These are phyloP conservation scores for Saussurea involucrata DNA, from an alignment of 129 eudicot species.

Conservation along the genomic window DNA sequence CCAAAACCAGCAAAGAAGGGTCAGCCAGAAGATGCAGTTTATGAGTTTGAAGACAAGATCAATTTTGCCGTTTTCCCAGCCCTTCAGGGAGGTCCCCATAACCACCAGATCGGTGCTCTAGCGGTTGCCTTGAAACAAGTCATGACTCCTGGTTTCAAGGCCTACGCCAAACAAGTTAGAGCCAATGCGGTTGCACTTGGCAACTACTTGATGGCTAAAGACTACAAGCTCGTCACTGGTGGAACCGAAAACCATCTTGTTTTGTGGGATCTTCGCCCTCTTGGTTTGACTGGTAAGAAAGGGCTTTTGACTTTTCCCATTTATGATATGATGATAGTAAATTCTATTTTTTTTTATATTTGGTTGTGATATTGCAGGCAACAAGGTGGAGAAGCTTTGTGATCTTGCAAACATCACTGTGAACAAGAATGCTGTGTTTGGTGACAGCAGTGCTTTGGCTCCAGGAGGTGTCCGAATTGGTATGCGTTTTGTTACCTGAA, in stretches of 20 bases:
- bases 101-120: conserved; percentile 94
- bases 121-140: conserved; percentile 97
- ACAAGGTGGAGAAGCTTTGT: conserved; percentile 92
- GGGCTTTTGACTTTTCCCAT: not conserved
- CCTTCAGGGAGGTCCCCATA: conserved; percentile 99
- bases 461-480: conserved; percentile 95
- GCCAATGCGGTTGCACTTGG: conserved; percentile 97
- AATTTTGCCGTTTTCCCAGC: conserved; percentile 98
- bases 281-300: conserved; percentile 87
- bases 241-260: conserved; percentile 99
- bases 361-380: conserved; percentile 38
- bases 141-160: conserved; percentile 81
- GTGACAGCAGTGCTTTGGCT: conserved; percentile 91
- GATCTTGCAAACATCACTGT: conserved; percentile 79
- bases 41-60: conserved; percentile 93
- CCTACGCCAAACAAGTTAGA: conserved; percentile 89
- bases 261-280: conserved; percentile 98
- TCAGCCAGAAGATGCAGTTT: conserved; percentile 86
- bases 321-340: not conserved
- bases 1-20: conserved; percentile 98
- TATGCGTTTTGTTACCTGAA: conserved; percentile 5
- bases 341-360: not conserved
- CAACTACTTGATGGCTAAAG: conserved; percentile 80
- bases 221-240: conserved; percentile 77
- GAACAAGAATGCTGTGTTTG: conserved; percentile 91